phyloP scores from a whole-genome alignment of 169 alveolate species.

The Plasmodium adleri region DNA sequence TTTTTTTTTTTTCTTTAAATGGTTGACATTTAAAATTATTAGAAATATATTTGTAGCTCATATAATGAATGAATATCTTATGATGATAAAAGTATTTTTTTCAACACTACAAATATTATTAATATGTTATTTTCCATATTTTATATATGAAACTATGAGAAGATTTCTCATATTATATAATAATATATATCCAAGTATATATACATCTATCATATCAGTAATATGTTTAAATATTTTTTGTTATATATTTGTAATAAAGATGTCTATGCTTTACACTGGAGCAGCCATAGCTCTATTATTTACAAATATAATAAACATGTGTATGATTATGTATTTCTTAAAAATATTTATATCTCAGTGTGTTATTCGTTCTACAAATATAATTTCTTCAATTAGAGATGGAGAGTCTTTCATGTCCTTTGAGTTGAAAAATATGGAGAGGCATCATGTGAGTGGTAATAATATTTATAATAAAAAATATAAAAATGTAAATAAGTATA shows the following conservation, averaged over 20 bases:
- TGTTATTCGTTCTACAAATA: too few relatives aligned
- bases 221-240: conserved; percentile 26
- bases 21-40: not conserved
- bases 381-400: too few relatives aligned
- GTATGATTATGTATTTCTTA: conserved; percentile 13
- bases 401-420: too few relatives aligned
- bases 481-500: too few relatives aligned
- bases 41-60: not conserved
- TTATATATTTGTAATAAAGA: conserved; percentile 18
- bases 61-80: not conserved
- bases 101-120: conserved; percentile 28
- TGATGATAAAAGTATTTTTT: conserved; percentile 11
- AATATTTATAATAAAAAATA: too few relatives aligned
- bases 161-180: conserved; percentile 33
- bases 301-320: conserved; percentile 15
- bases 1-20: conserved; percentile 16
- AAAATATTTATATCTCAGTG: not conserved
- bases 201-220: conserved; percentile 35
- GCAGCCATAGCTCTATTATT: conserved; percentile 10
- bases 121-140: conserved; percentile 29
- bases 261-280: conserved; percentile 20
- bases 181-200: conserved; percentile 38
- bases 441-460: too few relatives aligned
- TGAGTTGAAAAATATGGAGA: too few relatives aligned
- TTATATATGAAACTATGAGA: conserved; percentile 29